A percentile compares a stretch with the other conserved stretches of the same genome.
Conservation (phyloP, 176 grass and related monocot species). For the Melocanna baccifera region DNA sequence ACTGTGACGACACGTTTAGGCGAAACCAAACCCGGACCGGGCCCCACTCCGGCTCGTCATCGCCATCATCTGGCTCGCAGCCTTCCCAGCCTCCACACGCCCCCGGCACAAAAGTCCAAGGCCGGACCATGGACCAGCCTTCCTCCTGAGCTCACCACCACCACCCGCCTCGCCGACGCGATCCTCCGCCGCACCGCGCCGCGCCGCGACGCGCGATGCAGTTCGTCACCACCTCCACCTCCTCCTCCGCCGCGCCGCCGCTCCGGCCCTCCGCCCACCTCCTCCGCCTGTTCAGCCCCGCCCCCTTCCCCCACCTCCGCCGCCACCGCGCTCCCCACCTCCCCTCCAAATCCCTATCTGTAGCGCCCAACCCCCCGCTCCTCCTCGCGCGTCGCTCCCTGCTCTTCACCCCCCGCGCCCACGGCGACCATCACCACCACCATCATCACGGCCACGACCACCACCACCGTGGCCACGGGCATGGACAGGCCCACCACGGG, state of each 20-base stretch:
- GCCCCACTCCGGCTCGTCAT: not conserved
- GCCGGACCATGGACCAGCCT: conserved; percentile 11
- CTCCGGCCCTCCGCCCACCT: conserved; percentile 6
- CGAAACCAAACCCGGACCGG: not conserved
- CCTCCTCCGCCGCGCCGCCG: conserved; percentile 2
- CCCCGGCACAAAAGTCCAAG: conserved; percentile 22
- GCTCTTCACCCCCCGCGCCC: conserved; percentile 31
- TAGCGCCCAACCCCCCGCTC: not conserved
- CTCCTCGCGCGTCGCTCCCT: conserved; percentile 22
- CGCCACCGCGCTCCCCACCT: conserved; percentile 13
- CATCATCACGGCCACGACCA: conserved; percentile 31
- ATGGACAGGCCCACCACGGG: conserved; percentile 24
- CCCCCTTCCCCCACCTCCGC: conserved; percentile 34
- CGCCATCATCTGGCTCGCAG: conserved; percentile 30
- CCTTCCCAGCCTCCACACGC: conserved; percentile 15
- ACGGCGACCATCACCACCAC: conserved; percentile 45
- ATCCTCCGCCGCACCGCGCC: not conserved
- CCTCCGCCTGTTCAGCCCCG: conserved; percentile 25
- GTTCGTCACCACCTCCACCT: conserved; percentile 27
- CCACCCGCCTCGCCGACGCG: conserved; percentile 4
- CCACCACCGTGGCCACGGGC: not conserved
- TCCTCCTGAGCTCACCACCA: not conserved
- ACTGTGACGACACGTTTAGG: conserved; percentile 11
- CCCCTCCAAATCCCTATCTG: not conserved
- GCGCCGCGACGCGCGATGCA: conserved; percentile 22